Percentiles rank a stretch among this genome's conserved stretches.
Evolutionary conservation across 257 asterid genomes (phyloP).

Genomic region (Perilla frutescens): DNA sequence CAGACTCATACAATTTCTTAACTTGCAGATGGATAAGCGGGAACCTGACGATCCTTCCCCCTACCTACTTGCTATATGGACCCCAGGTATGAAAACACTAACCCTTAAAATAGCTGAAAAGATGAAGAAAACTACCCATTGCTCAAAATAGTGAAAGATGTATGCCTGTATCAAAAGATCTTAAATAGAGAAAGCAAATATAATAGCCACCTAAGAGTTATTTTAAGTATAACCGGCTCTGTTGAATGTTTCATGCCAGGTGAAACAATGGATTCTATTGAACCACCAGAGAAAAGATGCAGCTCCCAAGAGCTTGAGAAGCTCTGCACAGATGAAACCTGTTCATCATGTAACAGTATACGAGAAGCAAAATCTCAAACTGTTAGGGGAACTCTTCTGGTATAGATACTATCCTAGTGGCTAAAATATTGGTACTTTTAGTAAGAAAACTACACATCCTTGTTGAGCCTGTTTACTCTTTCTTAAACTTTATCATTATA

Average conservation of each 20-base stretch:
- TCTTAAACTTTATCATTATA: conserved; percentile 2
- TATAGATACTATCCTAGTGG: conserved; percentile 38
- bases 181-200: not conserved
- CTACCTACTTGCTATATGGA: conserved; percentile 97
- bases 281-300: conserved; percentile 85
- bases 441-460: conserved; percentile 5
- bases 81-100: conserved; percentile 73
- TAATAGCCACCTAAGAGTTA: conserved; percentile 9
- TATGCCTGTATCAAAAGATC: not conserved
- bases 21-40: conserved; percentile 79
- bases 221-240: conserved; percentile 26
- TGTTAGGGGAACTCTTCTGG: conserved; percentile 97
- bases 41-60: conserved; percentile 94
- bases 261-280: conserved; percentile 83
- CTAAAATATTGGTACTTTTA: conserved; percentile 15
- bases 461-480: conserved; percentile 6
- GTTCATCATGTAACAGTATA: conserved; percentile 82
- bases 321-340: conserved; percentile 78
- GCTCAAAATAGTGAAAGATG: conserved; percentile 17
- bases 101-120: not conserved
- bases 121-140: conserved; percentile 3
- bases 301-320: conserved; percentile 63
- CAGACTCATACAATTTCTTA: conserved; percentile 34
- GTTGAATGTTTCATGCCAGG: conserved; percentile 53
- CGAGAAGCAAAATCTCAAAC: conserved; percentile 88